Evolutionary conservation across 2,329 filamentous ascomycete genomes (phyloP), one percentile per base, ranked within the genome.

Genomic region (Nemania diffusa): DNA sequence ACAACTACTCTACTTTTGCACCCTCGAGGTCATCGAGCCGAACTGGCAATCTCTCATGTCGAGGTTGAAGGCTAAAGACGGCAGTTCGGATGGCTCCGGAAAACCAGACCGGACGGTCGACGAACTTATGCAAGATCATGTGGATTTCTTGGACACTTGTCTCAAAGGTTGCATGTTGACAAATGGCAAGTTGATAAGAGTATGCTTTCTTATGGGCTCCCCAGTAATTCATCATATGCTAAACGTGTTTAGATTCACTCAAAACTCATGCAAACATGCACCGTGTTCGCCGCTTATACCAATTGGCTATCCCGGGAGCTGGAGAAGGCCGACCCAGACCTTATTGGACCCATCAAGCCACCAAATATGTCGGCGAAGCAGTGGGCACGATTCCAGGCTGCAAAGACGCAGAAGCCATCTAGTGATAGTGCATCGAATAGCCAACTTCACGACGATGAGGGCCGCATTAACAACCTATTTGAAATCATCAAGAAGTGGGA

Each of bases 161-260:
- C 84, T 99, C 75, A 99, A 98, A 81, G 96, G 98, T 81, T 98
- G 96, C 83, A 98, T 98, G 94, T 85, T 99, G 71, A 99, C 96
- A 22, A 97, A 99, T 79, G 93, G 93, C 77, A 97, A 97, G 82
- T 85, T 99, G 6, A 82, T 99, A 5, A 91, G 93, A 81, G 95
- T 97, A 86, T 71, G 84, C 50, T 46, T 64, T 57, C 20, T 44
- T 8, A 7, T 26, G 11, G n/a, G 7, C 13, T 22, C 29, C 26
- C 34, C 29, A 4, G 3, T 46, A 37, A 70, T 62, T 51, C 44
- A 50, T 29, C 15, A 37, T 65, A 62, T 53, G 40, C 74, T 78
- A 57, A 77, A 71, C 40, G 29, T 24, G 7, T 27, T 1, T 64
- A 97, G 95, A 97, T 99, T 77, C 95, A 98, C 82, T 96, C 94